These are phyloP conservation scores for Mrakia gelida DNA, from an alignment of 768 basidiomycete species.

Conservation along the genomic window DNA sequence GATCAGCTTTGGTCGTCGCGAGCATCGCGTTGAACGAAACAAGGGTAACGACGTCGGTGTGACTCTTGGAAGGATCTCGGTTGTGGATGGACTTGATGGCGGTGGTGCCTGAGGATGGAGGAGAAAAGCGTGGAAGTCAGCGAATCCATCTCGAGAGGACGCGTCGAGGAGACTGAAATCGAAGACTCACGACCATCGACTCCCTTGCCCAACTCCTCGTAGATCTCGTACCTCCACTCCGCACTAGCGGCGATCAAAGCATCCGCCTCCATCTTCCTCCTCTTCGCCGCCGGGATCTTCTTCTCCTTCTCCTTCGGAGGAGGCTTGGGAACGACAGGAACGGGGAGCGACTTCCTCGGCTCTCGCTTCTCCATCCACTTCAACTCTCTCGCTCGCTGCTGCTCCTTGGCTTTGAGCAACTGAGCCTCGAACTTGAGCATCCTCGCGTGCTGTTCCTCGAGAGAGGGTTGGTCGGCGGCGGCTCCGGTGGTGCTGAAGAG, in stretches of 20 bases:
- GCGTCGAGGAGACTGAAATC: background rate
- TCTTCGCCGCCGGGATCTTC: slow-evolving; percentile 10
- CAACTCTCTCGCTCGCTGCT: slow-evolving; percentile 5
- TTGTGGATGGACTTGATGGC: background rate
- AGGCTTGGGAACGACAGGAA: background rate
- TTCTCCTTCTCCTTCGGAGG: background rate
- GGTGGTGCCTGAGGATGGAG: background rate
- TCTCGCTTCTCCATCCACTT: slow-evolving; percentile 9
- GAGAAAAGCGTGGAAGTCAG: background rate
- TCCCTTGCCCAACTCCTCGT: background rate
- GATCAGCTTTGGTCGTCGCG: background rate
- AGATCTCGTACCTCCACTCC: slow-evolving; percentile 11
- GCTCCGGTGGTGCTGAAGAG: background rate
- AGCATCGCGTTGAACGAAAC: slow-evolving; percentile 7
- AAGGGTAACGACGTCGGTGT: background rate
- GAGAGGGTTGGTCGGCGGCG: background rate
- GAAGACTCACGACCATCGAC: background rate
- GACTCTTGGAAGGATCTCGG: background rate
- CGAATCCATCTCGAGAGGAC: background rate
- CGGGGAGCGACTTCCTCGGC: background rate
- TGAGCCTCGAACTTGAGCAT: background rate
- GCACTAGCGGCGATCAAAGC: background rate
- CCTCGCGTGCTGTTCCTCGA: background rate
- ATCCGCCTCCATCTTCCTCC: slow-evolving; percentile 7
- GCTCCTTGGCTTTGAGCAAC: slow-evolving; percentile 1